phyloP scores from a whole-genome alignment of 192 early-diverging fungal species.

The Entomortierella chlamydospora region DNA sequence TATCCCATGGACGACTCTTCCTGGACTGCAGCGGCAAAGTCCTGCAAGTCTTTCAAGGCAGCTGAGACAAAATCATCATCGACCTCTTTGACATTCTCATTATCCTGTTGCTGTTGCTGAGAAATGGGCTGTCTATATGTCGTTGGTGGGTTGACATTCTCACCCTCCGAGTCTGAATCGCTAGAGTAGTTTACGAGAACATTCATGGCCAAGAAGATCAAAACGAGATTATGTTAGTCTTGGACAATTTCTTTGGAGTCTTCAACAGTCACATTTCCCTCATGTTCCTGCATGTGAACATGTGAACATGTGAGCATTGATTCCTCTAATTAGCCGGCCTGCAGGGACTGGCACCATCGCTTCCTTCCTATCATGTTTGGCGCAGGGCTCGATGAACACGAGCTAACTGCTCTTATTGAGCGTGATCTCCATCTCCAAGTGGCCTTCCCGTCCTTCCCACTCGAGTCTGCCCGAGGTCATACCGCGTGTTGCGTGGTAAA shows the following conservation, averaged over 20 bases:
- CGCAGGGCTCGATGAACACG: slow-evolving; percentile 32
- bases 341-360: too few species aligned
- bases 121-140: background rate
- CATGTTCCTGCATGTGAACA: background rate
- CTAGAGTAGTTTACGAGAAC: slow-evolving; percentile 32
- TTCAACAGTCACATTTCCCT: background rate
- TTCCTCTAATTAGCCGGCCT: too few species aligned
- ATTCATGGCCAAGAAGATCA: slow-evolving; percentile 26
- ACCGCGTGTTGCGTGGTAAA: slow-evolving; percentile 68
- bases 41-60: slow-evolving; percentile 37
- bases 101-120: background rate
- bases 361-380: slow-evolving; percentile 33
- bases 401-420: slow-evolving; percentile 55
- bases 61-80: slow-evolving; percentile 24
- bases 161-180: slow-evolving; percentile 30
- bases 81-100: background rate
- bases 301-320: too few species aligned
- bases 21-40: slow-evolving; percentile 28
- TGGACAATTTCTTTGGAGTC: too few species aligned
- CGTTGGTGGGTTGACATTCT: background rate
- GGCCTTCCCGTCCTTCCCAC: slow-evolving; percentile 67
- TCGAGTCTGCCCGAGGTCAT: slow-evolving; percentile 55
- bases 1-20: background rate
- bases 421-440: slow-evolving; percentile 64
- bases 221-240: background rate